Conservation (phyloP, 2,329 filamentous ascomycete species). For the Alternaria brassicicola region DNA sequence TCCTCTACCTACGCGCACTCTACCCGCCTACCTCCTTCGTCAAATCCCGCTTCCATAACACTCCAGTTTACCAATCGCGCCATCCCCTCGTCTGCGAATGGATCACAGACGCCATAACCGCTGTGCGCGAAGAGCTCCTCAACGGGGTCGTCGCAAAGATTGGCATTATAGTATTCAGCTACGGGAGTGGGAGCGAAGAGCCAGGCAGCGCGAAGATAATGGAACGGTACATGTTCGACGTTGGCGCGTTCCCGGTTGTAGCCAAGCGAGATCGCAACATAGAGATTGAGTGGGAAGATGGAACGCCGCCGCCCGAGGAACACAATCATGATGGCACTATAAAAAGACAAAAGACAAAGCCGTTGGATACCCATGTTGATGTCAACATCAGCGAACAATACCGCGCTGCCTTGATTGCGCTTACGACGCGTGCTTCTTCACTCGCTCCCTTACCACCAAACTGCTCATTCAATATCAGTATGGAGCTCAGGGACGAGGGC, state of each 20-base stretch:
- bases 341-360: constrained; percentile 17
- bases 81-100: constrained; percentile 86
- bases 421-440: constrained; percentile 65
- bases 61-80: constrained; percentile 81
- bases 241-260: constrained; percentile 62
- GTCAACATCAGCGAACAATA: constrained; percentile 74
- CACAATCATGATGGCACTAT: constrained; percentile 9
- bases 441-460: constrained; percentile 64
- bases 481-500: constrained; percentile 70
- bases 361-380: constrained; percentile 32
- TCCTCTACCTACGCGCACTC: constrained; percentile 80
- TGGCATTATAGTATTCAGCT: constrained; percentile 62
- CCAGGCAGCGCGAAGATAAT: constrained; percentile 55
- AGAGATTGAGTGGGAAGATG: constrained; percentile 53
- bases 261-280: constrained; percentile 55
- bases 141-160: constrained; percentile 59
- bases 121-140: constrained; percentile 72
- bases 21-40: constrained; percentile 82
- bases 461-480: constrained; percentile 77
- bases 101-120: constrained; percentile 79
- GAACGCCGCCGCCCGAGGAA: constrained; percentile 9
- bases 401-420: constrained; percentile 67
- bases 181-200: constrained; percentile 22
- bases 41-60: constrained; percentile 79
- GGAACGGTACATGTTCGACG: constrained; percentile 66